Conservation (phyloP, 371 early-diverging fungal genomes). For the Mucor velutinosus region DNA sequence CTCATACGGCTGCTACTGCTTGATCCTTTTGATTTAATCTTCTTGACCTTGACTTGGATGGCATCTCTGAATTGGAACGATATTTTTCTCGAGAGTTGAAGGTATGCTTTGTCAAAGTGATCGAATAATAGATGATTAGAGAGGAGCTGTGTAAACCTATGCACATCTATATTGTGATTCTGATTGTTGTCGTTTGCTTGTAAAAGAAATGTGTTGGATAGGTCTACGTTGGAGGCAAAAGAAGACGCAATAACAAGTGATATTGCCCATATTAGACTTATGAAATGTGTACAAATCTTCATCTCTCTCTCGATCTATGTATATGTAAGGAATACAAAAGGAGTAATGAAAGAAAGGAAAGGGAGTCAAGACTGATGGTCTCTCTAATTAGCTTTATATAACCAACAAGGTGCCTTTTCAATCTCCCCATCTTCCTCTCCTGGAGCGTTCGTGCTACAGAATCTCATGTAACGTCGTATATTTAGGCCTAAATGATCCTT, state of each 20-base stretch:
- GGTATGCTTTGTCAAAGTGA: conserved; percentile 29
- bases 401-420: neutral
- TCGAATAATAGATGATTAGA: conserved; percentile 28
- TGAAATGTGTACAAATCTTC: neutral
- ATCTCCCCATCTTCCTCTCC: neutral
- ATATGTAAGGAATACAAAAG: neutral
- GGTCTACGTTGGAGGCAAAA: neutral
- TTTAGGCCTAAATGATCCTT: neutral
- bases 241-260: neutral
- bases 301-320: neutral
- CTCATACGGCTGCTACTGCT: neutral
- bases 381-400: neutral
- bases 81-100: conserved; percentile 19
- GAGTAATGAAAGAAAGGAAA: neutral
- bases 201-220: neutral
- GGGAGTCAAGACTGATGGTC: neutral
- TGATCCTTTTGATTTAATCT: conserved; percentile 4
- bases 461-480: neutral
- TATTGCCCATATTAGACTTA: neutral
- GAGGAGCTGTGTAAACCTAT: conserved; percentile 22
- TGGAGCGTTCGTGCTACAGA: neutral
- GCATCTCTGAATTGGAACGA: conserved; percentile 29
- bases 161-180: conserved; percentile 9
- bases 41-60: conserved; percentile 21
- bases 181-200: neutral